These are phyloP conservation scores for Myxozyma sirexii DNA, from an alignment of 805 yeast species.

Conservation along the genomic window DNA sequence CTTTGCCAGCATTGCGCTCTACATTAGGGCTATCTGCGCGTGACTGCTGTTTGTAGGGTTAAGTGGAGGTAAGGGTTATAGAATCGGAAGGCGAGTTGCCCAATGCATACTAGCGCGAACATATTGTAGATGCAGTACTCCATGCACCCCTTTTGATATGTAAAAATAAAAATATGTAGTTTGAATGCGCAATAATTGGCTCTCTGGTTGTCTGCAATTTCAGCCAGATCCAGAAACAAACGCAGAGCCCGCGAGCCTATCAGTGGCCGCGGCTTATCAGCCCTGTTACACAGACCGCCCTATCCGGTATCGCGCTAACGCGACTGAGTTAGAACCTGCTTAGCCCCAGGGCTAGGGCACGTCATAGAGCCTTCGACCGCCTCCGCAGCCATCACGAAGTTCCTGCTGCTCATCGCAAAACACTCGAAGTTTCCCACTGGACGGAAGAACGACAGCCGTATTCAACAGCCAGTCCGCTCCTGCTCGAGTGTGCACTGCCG, in stretches of 20 bases:
- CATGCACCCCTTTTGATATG: too few relatives aligned
- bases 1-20: neutral
- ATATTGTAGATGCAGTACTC: too few relatives aligned
- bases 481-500: neutral
- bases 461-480: neutral
- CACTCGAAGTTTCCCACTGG: neutral
- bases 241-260: neutral
- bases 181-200: too few relatives aligned
- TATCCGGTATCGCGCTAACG: too few relatives aligned
- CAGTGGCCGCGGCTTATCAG: constrained; percentile 15
- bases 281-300: neutral
- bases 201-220: too few relatives aligned
- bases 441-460: neutral
- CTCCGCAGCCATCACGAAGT: constrained; percentile 3
- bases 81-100: neutral
- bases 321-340: too few relatives aligned
- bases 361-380: neutral
- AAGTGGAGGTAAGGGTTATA: neutral
- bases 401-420: neutral
- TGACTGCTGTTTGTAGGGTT: constrained; percentile 12
- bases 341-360: constrained; percentile 2
- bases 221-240: neutral
- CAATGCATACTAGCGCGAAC: neutral
- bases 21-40: neutral
- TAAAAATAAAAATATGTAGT: too few relatives aligned